Evolutionary conservation across 2,329 filamentous ascomycete species (phyloP), one percentile per base, ranked within the genome.

Genomic region (Didymella sp.): DNA sequence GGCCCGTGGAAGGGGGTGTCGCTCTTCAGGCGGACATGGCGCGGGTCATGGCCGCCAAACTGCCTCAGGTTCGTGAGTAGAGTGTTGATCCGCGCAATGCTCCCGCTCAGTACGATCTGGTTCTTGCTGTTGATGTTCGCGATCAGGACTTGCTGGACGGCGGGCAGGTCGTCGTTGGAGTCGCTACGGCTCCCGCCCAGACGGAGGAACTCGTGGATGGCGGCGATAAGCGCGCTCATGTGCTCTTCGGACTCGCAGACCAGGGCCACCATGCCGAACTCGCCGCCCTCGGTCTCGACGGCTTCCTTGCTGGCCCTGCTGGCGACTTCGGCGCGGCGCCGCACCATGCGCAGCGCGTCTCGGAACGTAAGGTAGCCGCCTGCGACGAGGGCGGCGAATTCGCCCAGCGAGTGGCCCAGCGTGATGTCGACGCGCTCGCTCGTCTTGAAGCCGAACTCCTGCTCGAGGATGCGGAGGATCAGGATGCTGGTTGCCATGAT

Each of bases 41-140:
- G 84, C 4, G 94, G 93, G 76, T 97, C 94, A 73, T 97, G 92
- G 11, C 93, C 93, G 9, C 91, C 86, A 73, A 96, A 97, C 73
- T 96, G 91, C 48, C 92, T 83, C 56, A 98, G 83, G 73, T 97
- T 92, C 11, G 90, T 87, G 50, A 97, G 80, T 17, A 97, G 85
- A 54, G 88, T 89, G 69, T 87, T 88, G 75, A 97, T 96, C 66
- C 87, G 84, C 68, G 89, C 88, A 50, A 97, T 88, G 76, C 88
- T 94, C 31, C 94, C 94, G 72, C 90, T 95, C 49, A 98, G 82
- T 48, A 97, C 94, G 68, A 98, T 96, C 79, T 98, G 94, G 73
- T 96, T 96, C 79, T 92, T 95, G 75, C 89, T 91, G 79, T 98
- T 98, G 78, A 96, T 87, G 77, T 98, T 97, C 58, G 92, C 94